These are phyloP conservation scores for Handroanthus guayacan DNA, from an alignment of 257 asterid genomes.

Conservation along the genomic window DNA sequence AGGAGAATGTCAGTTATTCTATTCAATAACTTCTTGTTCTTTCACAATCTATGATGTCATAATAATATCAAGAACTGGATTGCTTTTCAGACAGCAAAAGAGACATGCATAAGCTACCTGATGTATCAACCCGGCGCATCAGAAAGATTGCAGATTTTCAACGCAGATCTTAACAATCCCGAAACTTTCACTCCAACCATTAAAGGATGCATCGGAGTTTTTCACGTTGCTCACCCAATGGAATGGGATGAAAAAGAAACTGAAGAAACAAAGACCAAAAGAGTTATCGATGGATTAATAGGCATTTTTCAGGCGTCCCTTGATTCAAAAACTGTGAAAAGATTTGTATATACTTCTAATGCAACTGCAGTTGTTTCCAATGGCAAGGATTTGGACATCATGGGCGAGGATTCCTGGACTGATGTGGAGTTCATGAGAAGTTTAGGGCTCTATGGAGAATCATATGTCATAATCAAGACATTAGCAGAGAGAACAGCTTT, in stretches of 20 bases:
- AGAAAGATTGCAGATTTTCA: slow-evolving; percentile 48
- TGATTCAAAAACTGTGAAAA: slow-evolving; percentile 52
- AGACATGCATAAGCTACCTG: slow-evolving; percentile 58
- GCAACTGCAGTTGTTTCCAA: slow-evolving; percentile 32
- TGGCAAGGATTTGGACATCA: slow-evolving; percentile 19
- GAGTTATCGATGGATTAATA: slow-evolving; percentile 40
- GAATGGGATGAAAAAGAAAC: slow-evolving; percentile 47
- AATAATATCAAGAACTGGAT: neutral
- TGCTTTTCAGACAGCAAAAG: slow-evolving; percentile 35
- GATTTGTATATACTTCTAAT: slow-evolving; percentile 52
- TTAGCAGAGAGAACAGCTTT: slow-evolving; percentile 52
- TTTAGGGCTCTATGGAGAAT: slow-evolving; percentile 6
- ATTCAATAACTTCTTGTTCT: neutral
- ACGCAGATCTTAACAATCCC: slow-evolving; percentile 53
- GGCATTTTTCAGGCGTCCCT: slow-evolving; percentile 49
- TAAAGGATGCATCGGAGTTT: slow-evolving; percentile 61
- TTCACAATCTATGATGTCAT: neutral
- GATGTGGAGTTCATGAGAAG: slow-evolving; percentile 34
- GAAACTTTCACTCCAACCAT: slow-evolving; percentile 49
- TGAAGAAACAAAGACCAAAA: slow-evolving; percentile 43
- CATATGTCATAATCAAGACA: slow-evolving; percentile 51
- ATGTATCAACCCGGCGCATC: slow-evolving; percentile 53
- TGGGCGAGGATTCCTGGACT: slow-evolving; percentile 44
- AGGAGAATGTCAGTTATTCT: neutral
- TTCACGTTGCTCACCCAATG: slow-evolving; percentile 66